Evolutionary conservation across 352 stramenopile genomes (phyloP).

Genomic region (Globisporangium rhizosaccharum): DNA sequence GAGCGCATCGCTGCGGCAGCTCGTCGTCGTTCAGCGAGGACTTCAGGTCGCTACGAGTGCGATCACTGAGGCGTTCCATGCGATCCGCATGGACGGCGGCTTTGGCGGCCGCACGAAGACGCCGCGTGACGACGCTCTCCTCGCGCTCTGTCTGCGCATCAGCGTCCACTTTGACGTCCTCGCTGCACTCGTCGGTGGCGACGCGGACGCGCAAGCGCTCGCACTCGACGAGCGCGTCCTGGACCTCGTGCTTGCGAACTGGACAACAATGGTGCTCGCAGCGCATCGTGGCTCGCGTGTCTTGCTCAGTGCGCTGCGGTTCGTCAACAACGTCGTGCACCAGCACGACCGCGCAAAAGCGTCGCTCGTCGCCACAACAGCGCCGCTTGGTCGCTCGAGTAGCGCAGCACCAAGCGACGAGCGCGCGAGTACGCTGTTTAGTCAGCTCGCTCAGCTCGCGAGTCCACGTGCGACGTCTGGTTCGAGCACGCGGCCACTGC

Average conservation of each 20-base stretch:
- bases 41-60: slow-evolving; percentile 27
- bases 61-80: slow-evolving; percentile 39
- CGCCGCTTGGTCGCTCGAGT: background rate
- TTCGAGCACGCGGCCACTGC: background rate
- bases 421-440: slow-evolving; percentile 9
- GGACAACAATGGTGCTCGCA: slow-evolving; percentile 48
- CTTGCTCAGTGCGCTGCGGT: slow-evolving; percentile 33
- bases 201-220: slow-evolving; percentile 27
- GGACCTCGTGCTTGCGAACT: slow-evolving; percentile 39
- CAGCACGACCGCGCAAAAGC: slow-evolving; percentile 35
- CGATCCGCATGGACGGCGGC: slow-evolving; percentile 43
- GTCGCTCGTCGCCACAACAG: slow-evolving; percentile 17
- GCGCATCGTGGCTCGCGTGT: slow-evolving; percentile 31
- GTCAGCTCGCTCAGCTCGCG: slow-evolving; percentile 13
- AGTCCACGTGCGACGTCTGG: background rate
- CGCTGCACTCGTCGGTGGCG: slow-evolving; percentile 33
- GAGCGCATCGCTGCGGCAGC: slow-evolving; percentile 18
- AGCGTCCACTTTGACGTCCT: slow-evolving; percentile 46
- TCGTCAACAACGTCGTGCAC: slow-evolving; percentile 45
- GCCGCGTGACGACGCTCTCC: slow-evolving; percentile 23
- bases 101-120: slow-evolving; percentile 34
- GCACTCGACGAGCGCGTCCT: slow-evolving; percentile 36
- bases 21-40: slow-evolving; percentile 28
- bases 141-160: slow-evolving; percentile 34
- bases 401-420: background rate